phyloP scores from a whole-genome alignment of 768 basidiomycete genomes.

The Hygrocybe punicea region DNA sequence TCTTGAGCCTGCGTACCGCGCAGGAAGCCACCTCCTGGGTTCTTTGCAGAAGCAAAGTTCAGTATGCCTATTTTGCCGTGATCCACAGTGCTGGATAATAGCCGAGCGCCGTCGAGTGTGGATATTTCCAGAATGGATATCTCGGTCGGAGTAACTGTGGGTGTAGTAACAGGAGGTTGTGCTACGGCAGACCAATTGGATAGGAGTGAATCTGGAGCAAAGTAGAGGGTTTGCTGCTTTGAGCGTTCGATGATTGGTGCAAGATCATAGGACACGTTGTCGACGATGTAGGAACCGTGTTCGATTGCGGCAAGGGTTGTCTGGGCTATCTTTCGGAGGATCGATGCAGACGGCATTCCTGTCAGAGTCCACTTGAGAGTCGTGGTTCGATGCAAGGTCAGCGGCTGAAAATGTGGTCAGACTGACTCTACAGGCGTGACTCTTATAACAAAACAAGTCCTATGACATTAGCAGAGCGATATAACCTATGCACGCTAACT shows the following conservation, averaged over 20 bases:
- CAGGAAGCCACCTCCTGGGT: slow-evolving; percentile 74
- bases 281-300: slow-evolving; percentile 38
- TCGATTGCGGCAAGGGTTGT: slow-evolving; percentile 49
- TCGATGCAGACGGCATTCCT: not conserved
- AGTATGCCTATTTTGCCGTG: slow-evolving; percentile 53
- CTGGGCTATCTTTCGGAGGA: slow-evolving; percentile 45
- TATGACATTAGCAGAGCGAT: too few relatives aligned
- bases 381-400: too few relatives aligned
- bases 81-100: slow-evolving; percentile 23
- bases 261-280: slow-evolving; percentile 30
- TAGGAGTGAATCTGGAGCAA: slow-evolving; percentile 46
- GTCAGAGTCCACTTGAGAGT: too few relatives aligned
- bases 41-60: slow-evolving; percentile 74
- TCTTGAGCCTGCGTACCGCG: slow-evolving; percentile 75
- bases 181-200: slow-evolving; percentile 41
- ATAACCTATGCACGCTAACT: too few relatives aligned
- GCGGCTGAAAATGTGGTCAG: too few relatives aligned
- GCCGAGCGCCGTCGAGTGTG: slow-evolving; percentile 59
- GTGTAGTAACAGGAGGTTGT: not conserved
- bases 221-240: slow-evolving; percentile 49
- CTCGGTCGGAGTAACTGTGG: slow-evolving; percentile 18
- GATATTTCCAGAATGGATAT: slow-evolving; percentile 58
- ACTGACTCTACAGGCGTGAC: too few relatives aligned
- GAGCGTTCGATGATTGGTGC: slow-evolving; percentile 23
- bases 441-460: too few relatives aligned